Base-by-base conservation (phyloP, 306 rosid species). In the Myrica gale region DNA sequence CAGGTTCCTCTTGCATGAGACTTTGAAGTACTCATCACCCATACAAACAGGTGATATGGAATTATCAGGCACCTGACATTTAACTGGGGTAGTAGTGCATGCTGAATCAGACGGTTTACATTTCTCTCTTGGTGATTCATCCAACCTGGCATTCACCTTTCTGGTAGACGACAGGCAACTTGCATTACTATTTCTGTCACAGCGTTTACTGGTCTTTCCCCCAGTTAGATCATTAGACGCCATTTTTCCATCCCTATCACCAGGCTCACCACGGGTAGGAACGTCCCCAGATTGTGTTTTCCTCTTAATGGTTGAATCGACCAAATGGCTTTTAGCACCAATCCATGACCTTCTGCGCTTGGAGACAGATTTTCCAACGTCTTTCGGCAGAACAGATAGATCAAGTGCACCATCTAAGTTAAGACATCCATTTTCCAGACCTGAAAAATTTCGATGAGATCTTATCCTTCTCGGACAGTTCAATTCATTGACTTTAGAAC, bases 1-100 rank as follows among this genome's bases (percentile, higher is more conserved):
- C 74, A 61, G 79, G 60, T 71, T 88, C 66, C 44, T 76, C 75
- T 83, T 79, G 88, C 87, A 78, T 56, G 96, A 84, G 61, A 87
- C 82, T 55, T 87, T 87, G 81, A 83, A 85, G 78, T 89, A 95
- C 68, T 84, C 95, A 62, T 85, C 84, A 9, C 96, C 96, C 96
- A 90, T 90, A 84, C 99, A 92, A 79, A 90, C 75, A 60, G 99
- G 98, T 68, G 99, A 96, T 57, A 76, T 85, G 19, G 79, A 83
- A 68, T 84, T 87, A 47, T 47, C 81, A 21, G 89, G 87, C n/a
- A 84, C 81, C 87, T 54, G 89, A 67, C 79, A 84, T 65, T 72
- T 82, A 70, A 85, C 85, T 46, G 97, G 97, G 48, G 91, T 84
- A 72, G 86, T 50, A 78, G 85, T n/a, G 42, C 48, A 88, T 60